Evolutionary conservation across 192 early-diverging fungal species (phyloP), one percentile per base, ranked within the genome.

Genomic region (Jimgerdemannia lactiflua): DNA sequence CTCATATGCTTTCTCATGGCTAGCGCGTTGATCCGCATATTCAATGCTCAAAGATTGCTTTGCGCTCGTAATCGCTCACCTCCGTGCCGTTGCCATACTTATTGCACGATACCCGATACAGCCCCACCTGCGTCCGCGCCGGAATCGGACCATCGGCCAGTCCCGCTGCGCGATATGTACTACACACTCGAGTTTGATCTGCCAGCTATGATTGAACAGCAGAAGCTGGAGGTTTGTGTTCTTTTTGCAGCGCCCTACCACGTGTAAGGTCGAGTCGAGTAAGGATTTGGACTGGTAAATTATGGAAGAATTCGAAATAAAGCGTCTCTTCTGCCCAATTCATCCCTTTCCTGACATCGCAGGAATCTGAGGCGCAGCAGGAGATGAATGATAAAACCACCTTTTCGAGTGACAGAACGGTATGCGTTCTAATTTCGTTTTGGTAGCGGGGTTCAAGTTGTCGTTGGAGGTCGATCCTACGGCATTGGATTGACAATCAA

Each of bases 131-230:
- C 65, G n/a, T 39, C 77, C 77, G n/a, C 40, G 54, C 66, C 78
- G 63, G 76, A 69, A n/a, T 42, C 64, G 6, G 75, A 78, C 29
- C 29, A 29, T 4, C 69, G 82, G 64, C 59, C 71, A 29, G 64
- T 90, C 9, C 84, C 85, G 44, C 77, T 92, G 29, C 87, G 87
- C 54, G 91, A 94, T 76, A 73, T 90, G 49, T 94, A 88, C 75
- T 88, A 92, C 67, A 90, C 86, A 11, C 72, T 91, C 29, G 92
- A 94, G 73, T 86, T 87, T 72, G 92, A 94, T 75, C 80, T 79
- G 67, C 82, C 84, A 10, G 85, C 86, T 0, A 84, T 92, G 80
- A 79, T 82, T 18, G 81, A 89, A 59, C 82, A 88, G 66, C 71
- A 84, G 69, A 82, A 85, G 41, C 69, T 85, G 17, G 79, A 73